These are phyloP conservation scores for Gleditsia sinensis DNA, from an alignment of 306 rosid species.

Conservation along the genomic window DNA sequence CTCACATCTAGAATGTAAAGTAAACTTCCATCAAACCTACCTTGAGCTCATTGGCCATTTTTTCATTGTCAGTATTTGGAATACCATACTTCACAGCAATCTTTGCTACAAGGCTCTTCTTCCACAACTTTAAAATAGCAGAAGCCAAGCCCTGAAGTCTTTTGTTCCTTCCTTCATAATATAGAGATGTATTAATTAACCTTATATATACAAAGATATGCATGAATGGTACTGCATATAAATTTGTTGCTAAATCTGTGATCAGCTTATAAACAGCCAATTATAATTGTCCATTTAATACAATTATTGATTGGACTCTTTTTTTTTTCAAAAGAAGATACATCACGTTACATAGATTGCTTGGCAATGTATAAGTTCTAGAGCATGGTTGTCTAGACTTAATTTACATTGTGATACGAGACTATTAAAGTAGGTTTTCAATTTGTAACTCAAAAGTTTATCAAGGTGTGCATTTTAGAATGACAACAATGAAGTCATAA, in stretches of 20 bases:
- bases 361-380: slow-evolving; percentile 1
- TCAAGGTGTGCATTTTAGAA: slow-evolving; percentile 3
- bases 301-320: not conserved
- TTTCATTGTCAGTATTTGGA: slow-evolving; percentile 71
- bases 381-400: not conserved
- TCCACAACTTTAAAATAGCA: slow-evolving; percentile 83
- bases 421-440: not conserved
- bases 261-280: slow-evolving; percentile 7
- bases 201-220: slow-evolving; percentile 21
- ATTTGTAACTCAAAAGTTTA: not conserved
- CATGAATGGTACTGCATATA: slow-evolving; percentile 2
- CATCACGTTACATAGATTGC: not conserved
- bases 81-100: slow-evolving; percentile 78
- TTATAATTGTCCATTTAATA: slow-evolving; percentile 3
- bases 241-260: not conserved
- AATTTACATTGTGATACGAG: not conserved
- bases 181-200: slow-evolving; percentile 24
- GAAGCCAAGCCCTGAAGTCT: slow-evolving; percentile 85
- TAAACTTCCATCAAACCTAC: slow-evolving; percentile 50
- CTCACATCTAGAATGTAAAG: not conserved
- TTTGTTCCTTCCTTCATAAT: slow-evolving; percentile 74
- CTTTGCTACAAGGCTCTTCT: slow-evolving; percentile 76
- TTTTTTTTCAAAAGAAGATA: slow-evolving; percentile 15
- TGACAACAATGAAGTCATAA: not conserved
- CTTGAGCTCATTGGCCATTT: slow-evolving; percentile 81